Evolutionary conservation across 371 early-diverging fungal genomes (phyloP), one percentile per base, ranked within the genome.

Genomic region (Mortierella polycephala): DNA sequence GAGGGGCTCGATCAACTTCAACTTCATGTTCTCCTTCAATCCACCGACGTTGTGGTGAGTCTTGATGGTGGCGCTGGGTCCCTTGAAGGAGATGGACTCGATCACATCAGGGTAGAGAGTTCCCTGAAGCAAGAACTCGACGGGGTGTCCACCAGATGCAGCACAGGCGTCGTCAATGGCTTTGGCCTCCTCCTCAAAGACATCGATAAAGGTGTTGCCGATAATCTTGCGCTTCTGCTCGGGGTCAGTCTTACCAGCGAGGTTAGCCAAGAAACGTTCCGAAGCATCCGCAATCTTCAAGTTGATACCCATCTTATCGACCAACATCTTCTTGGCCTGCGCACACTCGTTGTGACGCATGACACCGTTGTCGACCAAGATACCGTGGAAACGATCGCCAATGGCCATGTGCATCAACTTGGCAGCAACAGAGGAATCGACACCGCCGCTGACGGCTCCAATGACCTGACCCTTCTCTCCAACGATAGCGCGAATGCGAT

Each of bases 11-110:
- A 97, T 97, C 63, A 98, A 88, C 88, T 96, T 96, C 67, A 97
- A 86, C 77, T 96, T 96, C 98, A 98, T 97, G 87, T 96, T 90
- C 68, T 95, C 96, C 65, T 95, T 87, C 50, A 97, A 88, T 69
- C 98, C 98, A 73, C 98, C 98, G 57, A 98, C 98, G 80, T 98
- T 98, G 88, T 98, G 98, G 83, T 98, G 98, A 37, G 98, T 96
- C 90, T 98, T 98, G 87, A 98, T 98, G 71, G 97, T 97, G 21
- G 97, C 99, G 73, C 90, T 90, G 51, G 99, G 99, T 10, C 99
- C 99, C 93, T 98, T 98, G 94, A 97, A 98, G 23, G 96, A 96
- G 75, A 98, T 95, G 64, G 93, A 92, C 87, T 98, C 99, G 75
- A 98, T 98, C 60, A 98, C 99, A 86, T 98, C 99, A 57, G 99